Evolutionary conservation across 345 rosid species (phyloP), one percentile per base, ranked within the genome.

Genomic region (Clausena lansium): DNA sequence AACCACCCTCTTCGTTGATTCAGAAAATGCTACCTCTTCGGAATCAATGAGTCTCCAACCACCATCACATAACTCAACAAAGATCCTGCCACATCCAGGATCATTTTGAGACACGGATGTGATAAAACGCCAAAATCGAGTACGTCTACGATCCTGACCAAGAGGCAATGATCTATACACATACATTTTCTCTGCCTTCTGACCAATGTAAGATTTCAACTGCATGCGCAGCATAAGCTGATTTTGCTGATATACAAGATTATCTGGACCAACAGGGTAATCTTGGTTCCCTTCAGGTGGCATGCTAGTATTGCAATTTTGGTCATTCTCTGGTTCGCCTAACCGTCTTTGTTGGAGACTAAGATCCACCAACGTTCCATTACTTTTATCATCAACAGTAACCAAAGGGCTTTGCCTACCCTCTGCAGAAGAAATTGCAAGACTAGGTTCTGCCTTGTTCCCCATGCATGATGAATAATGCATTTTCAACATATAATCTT

Each of bases 81-180:
- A 92, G 71, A 94, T 87, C 81, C 98, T 88, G 67, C 96, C 98
- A 84, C 92, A 87, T 66, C 97, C 92, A 50, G 96, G 98, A 87
- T 94, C 97, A 83, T 82, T 86, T 75, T 65, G 28, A 63, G 98
- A 94, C 27, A 88, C 74, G 2, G 96, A 94, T 62, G 94, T 84
- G 25, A 88, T 81, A 85, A 94, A 94, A 66, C 83, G 96, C 98
- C 98, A 94, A 77, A 92, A 94, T 5, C 98, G 87, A 76, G 91
- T 94, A 50, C 88, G 96, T 71, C 98, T 87, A 63, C 98, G 91
- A 86, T 94, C 98, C 85, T 85, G 93, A 77, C 98, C 98, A 24
- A 94, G 85, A 24, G 98, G 98, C 85, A 92, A 85, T 68, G 98
- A 94, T 74, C 97, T 89, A 72, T 86, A 90, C 17, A 83, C 90